Evolutionary conservation across 176 grass and related monocot genomes (phyloP).

Genomic region (Avena eriantha): DNA sequence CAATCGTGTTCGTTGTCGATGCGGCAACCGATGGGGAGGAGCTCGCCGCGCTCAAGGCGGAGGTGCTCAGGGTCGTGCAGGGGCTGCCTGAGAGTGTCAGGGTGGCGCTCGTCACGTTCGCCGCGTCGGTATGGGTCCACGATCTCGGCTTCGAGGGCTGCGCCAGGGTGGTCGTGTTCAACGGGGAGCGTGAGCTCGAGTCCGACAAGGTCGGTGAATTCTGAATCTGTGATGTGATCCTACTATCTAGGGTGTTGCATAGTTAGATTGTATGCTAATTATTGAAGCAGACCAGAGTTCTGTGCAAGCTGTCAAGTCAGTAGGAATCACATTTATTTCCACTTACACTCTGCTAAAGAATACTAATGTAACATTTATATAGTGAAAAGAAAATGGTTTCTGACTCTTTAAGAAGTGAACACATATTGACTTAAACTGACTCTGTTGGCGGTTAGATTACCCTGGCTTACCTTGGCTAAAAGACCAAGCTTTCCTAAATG

Average conservation of each 20-base stretch:
- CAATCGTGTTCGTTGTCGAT: slow-evolving; percentile 79
- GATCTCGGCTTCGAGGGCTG: slow-evolving; percentile 79
- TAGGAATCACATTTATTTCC: slow-evolving; percentile 4
- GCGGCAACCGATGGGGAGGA: slow-evolving; percentile 58
- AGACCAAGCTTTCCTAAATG: background rate
- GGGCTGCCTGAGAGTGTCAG: slow-evolving; percentile 70
- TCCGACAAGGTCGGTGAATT: slow-evolving; percentile 69
- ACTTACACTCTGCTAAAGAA: background rate
- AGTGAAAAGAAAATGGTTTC: background rate
- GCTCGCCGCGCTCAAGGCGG: slow-evolving; percentile 74
- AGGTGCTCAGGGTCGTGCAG: slow-evolving; percentile 76
- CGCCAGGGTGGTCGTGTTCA: slow-evolving; percentile 71
- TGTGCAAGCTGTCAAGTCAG: background rate
- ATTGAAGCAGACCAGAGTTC: background rate
- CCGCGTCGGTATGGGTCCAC: slow-evolving; percentile 82
- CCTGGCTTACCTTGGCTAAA: background rate
- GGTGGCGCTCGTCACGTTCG: slow-evolving; percentile 80
- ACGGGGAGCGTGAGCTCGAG: slow-evolving; percentile 75
- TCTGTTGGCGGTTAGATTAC: background rate
- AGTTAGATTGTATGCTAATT: background rate
- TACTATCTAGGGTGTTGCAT: slow-evolving; percentile 10
- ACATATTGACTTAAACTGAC: background rate
- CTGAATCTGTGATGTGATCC: slow-evolving; percentile 24
- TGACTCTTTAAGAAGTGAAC: too few species aligned
- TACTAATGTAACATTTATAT: background rate